A percentile compares a stretch with the other conserved stretches of the same genome.
Conservation (phyloP, 1,139 yeast species). For the Scheffersomyces segobiensis region DNA sequence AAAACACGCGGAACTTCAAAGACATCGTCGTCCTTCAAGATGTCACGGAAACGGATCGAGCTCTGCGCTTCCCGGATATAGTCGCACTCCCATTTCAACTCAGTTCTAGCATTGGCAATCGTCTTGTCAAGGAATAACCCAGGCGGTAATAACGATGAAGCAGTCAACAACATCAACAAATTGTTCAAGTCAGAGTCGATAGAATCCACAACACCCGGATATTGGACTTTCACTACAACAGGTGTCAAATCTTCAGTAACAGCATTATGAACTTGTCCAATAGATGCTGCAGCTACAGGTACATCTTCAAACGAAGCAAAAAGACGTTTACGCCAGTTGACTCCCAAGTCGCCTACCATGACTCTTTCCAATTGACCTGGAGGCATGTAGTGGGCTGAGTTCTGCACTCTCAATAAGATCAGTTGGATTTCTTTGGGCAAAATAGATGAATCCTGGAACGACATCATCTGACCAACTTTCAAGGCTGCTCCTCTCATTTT, state of each 20-base stretch:
- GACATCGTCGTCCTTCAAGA: conserved; percentile 63
- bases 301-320: conserved; percentile 79
- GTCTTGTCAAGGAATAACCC: conserved; percentile 92
- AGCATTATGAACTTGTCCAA: conserved; percentile 94
- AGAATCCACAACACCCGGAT: conserved; percentile 95
- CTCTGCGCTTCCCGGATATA: conserved; percentile 87
- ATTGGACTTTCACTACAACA: conserved; percentile 96
- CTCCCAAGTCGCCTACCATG: conserved; percentile 72
- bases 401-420: conserved; percentile 81
- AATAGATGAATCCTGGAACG: conserved; percentile 86
- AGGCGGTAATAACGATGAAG: conserved; percentile 83
- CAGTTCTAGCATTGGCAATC: conserved; percentile 88
- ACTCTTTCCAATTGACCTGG: conserved; percentile 82
- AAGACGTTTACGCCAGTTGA: conserved; percentile 67
- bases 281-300: conserved; percentile 97
- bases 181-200: conserved; percentile 94
- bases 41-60: conserved; percentile 64
- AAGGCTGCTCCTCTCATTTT: conserved; percentile 98
- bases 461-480: conserved; percentile 91
- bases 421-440: conserved; percentile 84
- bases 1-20: conserved; percentile 82
- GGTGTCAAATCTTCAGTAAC: conserved; percentile 59
- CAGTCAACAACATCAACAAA: conserved; percentile 75
- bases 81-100: conserved; percentile 97
- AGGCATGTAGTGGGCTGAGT: conserved; percentile 96